Conservation (phyloP, 495 filamentous ascomycete species). For the Aspergillus funiculosus region DNA sequence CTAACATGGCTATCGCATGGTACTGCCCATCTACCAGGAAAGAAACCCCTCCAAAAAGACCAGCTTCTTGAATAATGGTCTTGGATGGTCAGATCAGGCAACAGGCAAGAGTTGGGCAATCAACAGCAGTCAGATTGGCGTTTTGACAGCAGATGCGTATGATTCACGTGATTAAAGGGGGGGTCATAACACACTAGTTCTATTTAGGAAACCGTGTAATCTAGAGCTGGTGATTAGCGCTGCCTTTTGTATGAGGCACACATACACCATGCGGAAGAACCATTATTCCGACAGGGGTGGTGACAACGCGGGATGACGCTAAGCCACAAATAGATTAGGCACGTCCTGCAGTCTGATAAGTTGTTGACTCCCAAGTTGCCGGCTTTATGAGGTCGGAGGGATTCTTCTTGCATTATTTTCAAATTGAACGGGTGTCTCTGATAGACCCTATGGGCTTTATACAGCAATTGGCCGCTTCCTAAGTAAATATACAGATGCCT, state of each 20-base stretch:
- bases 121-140: conserved; percentile 5
- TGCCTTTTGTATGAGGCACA: no score
- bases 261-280: no score
- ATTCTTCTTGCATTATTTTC: not conserved
- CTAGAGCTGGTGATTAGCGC: no score
- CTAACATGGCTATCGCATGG: conserved; percentile 43
- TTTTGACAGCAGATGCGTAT: conserved; percentile 1
- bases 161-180: conserved; percentile 3
- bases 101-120: conserved; percentile 18
- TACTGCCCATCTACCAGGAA: conserved; percentile 64
- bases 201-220: no score
- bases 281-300: no score
- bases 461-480: not conserved
- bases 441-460: not conserved
- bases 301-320: conserved; percentile 2
- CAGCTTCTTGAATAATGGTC: conserved; percentile 38
- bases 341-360: not conserved
- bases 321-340: conserved; percentile 20
- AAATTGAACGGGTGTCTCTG: not conserved
- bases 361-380: not conserved
- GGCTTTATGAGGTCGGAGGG: conserved; percentile 8
- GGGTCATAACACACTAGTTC: no score
- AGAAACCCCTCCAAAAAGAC: conserved; percentile 38
- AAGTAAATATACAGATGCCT: conserved; percentile 25
- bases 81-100: conserved; percentile 25